These are phyloP conservation scores for Stemphylium beticola DNA, from an alignment of 2,329 filamentous ascomycete species.

Conservation along the genomic window DNA sequence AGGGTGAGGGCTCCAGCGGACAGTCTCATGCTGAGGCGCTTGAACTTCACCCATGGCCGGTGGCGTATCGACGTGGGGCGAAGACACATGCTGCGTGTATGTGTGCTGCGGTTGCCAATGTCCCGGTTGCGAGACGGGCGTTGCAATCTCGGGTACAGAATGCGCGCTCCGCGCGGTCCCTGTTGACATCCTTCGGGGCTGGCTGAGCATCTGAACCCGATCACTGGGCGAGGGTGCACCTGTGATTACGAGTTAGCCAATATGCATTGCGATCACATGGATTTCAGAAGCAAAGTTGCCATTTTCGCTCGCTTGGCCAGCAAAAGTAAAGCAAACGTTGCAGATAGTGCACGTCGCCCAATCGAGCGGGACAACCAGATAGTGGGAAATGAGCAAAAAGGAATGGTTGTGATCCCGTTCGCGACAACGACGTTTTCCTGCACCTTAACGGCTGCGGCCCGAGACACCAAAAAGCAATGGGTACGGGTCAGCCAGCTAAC, in stretches of 20 bases:
- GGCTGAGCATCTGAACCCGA: constrained; percentile 48
- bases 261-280: constrained; percentile 28
- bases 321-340: constrained; percentile 20
- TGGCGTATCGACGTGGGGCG: constrained; percentile 44
- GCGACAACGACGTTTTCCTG: constrained; percentile 30
- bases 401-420: constrained; percentile 13
- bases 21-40: constrained; percentile 34
- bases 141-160: constrained; percentile 46
- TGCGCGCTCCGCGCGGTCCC: constrained; percentile 47
- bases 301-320: constrained; percentile 14
- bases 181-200: constrained; percentile 46
- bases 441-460: constrained; percentile 34
- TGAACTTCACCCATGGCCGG: constrained; percentile 38
- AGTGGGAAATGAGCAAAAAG: constrained; percentile 18
- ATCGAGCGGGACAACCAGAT: constrained; percentile 23
- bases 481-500: constrained; percentile 12
- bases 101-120: constrained; percentile 47
- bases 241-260: constrained; percentile 27
- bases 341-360: constrained; percentile 36
- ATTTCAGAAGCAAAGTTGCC: constrained; percentile 10
- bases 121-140: constrained; percentile 44
- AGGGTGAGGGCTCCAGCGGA: constrained; percentile 45
- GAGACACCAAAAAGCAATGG: constrained; percentile 39
- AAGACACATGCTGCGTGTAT: constrained; percentile 42
- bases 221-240: constrained; percentile 49